Base-by-base conservation (phyloP, 805 yeast genomes). In the Candida awuae region DNA sequence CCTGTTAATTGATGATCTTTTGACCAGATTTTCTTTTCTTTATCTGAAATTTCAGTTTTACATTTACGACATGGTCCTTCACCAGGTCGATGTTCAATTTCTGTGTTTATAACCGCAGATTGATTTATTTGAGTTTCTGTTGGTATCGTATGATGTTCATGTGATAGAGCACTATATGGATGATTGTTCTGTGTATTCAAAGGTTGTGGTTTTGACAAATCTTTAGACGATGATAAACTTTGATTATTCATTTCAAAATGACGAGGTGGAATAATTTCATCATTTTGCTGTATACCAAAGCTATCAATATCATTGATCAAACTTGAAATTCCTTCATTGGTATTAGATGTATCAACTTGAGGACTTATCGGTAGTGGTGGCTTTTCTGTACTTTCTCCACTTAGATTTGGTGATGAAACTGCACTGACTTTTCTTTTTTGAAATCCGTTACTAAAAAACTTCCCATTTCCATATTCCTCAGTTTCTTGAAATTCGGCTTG, bases 41-140 rank as follows among this genome's bases (percentile, higher is more conserved):
- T 43, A 1, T 76, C 68, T 1, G 48, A 46, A 22, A 88, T 77
- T n/a, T 60, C 65, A 32, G 58, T 44, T 5, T 61, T 58, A 63
- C 97, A 90, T 25, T 71, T 67, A 42, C 97, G 75, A 57, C 97
- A 90, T 13, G 87, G 87, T 0, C 92, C 92, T 44, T 73, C 63
- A 0, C 90, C 92, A 0, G 87, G 73, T 4, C 71, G 67, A 40
- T 59, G 60, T 15, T 30, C 34, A 16, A 34, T 31, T 9, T n/a
- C n/a, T n/a, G n/a, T n/a, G n/a, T n/a, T n/a, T n/a, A 29, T n/a
- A 7, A 14, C 6, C 16, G 7, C 8, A 3, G 13, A n/a, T 9
- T 8, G 14, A 9, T 5, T 22, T 19, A 15, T 19, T 32, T 21
- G 19, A 6, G 1, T 19, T 20, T 6, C 17, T 7, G 7, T 14